phyloP scores from a whole-genome alignment of 2,329 filamentous ascomycete species.

The Fusarium buharicum region DNA sequence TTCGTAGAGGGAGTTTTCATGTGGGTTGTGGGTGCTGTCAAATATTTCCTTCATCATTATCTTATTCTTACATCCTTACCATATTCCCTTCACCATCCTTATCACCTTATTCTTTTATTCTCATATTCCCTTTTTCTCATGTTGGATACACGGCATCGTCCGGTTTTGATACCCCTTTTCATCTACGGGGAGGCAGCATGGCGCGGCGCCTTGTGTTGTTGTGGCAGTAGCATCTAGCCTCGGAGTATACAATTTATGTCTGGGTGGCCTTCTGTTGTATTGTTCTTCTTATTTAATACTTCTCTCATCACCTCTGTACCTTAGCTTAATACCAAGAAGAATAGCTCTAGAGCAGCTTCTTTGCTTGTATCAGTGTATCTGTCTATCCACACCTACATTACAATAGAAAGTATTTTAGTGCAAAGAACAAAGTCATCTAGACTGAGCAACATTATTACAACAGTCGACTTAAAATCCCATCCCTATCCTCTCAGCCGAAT shows the following conservation, averaged over 20 bases:
- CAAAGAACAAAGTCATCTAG: constrained; percentile 13
- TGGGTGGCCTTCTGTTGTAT: constrained; percentile 9
- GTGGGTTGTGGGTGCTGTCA: background rate
- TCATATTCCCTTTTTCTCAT: constrained; percentile 11
- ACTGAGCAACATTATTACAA: constrained; percentile 38
- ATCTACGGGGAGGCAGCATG: constrained; percentile 34
- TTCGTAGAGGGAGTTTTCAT: constrained; percentile 19
- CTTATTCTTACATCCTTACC: constrained; percentile 4
- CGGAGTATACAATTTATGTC: constrained; percentile 33
- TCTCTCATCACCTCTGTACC: constrained; percentile 21
- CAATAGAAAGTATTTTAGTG: constrained; percentile 17
- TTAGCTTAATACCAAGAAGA: constrained; percentile 30
- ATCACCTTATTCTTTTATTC: background rate
- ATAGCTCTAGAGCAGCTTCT: constrained; percentile 5
- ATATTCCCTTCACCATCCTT: constrained; percentile 4
- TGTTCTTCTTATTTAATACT: constrained; percentile 20
- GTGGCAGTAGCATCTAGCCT: constrained; percentile 37
- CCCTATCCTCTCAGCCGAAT: constrained; percentile 7
- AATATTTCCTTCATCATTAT: constrained; percentile 2
- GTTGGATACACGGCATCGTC: constrained; percentile 22
- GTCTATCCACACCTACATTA: constrained; percentile 24
- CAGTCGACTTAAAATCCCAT: constrained; percentile 11
- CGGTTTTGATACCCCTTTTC: constrained; percentile 45
- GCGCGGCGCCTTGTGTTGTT: constrained; percentile 36
- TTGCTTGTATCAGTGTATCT: constrained; percentile 8